Evolutionary conservation across 495 filamentous ascomycete genomes (phyloP).

Genomic region (Baudoinia panamericana): DNA sequence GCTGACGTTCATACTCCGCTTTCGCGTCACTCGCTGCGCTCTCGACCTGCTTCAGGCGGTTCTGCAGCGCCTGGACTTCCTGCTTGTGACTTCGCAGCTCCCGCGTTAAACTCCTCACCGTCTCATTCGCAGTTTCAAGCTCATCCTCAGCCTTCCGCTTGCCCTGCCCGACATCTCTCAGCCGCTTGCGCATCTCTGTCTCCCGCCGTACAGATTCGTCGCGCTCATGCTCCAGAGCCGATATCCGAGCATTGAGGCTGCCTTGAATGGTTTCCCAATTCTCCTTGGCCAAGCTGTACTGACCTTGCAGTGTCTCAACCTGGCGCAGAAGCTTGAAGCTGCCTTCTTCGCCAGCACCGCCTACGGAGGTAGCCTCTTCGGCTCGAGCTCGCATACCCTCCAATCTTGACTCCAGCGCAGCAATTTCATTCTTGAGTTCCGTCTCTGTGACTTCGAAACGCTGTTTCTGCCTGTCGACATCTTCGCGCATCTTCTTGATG

Average conservation of each 20-base stretch:
- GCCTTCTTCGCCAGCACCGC: constrained; percentile 53
- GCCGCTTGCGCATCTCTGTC: constrained; percentile 69
- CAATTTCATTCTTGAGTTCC: constrained; percentile 72
- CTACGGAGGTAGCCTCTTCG: constrained; percentile 69
- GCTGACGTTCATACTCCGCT: constrained; percentile 56
- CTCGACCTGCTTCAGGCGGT: constrained; percentile 51
- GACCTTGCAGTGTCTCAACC: constrained; percentile 88
- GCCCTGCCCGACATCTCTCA: constrained; percentile 66
- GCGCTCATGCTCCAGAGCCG: constrained; percentile 71
- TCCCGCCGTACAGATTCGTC: constrained; percentile 78
- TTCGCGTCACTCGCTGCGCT: constrained; percentile 45
- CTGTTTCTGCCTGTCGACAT: constrained; percentile 62
- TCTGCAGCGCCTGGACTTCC: constrained; percentile 51
- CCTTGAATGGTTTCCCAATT: constrained; percentile 96
- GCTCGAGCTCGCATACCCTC: constrained; percentile 73
- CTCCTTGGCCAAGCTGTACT: constrained; percentile 85
- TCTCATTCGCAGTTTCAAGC: constrained; percentile 55
- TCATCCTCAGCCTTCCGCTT: constrained; percentile 70
- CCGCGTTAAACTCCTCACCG: constrained; percentile 46
- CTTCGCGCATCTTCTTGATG: constrained; percentile 53
- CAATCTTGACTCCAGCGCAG: constrained; percentile 72
- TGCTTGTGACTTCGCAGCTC: constrained; percentile 46
- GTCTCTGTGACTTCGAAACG: constrained; percentile 54
- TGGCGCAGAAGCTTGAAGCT: constrained; percentile 86
- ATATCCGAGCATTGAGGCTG: constrained; percentile 59